phyloP scores from a whole-genome alignment of 176 grass and related monocot species.

The Carex pumila region DNA sequence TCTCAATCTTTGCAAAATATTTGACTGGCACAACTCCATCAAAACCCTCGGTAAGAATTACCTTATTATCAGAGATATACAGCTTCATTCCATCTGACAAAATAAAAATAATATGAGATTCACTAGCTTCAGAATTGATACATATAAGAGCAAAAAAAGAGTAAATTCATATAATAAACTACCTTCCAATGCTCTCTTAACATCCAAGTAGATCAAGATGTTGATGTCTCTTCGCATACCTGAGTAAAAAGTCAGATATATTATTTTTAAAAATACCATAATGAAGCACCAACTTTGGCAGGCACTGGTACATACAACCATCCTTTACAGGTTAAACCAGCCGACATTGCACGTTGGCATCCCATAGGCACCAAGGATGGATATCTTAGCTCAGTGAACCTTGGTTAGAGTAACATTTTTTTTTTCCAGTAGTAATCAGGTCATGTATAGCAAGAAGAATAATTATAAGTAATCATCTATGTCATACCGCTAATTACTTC shows the following conservation, averaged over 20 bases:
- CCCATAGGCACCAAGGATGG: neutral
- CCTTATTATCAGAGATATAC: conserved; percentile 68
- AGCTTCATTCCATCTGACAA: conserved; percentile 73
- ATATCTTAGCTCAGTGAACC: neutral
- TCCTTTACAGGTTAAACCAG: neutral
- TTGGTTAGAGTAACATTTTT: neutral
- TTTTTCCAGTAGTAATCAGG: neutral
- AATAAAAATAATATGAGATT: neutral
- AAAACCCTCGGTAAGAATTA: conserved; percentile 74
- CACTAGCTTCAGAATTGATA: neutral
- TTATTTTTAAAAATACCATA: neutral
- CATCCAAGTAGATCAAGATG: conserved; percentile 77
- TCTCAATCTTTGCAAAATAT: conserved; percentile 77
- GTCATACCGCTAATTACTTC: conserved; percentile 70
- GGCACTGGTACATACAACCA: neutral
- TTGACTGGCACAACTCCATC: conserved; percentile 51
- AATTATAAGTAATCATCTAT: conserved; percentile 1
- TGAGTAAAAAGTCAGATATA: conserved; percentile 12
- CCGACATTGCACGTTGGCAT: neutral
- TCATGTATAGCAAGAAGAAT: neutral
- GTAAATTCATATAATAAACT: neutral
- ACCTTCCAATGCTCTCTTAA: conserved; percentile 70
- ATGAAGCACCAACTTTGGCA: neutral
- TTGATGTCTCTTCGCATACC: conserved; percentile 71
- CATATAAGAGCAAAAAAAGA: neutral